Base-by-base conservation (phyloP, 441 rosid genomes). In the Erodium trifolium region DNA sequence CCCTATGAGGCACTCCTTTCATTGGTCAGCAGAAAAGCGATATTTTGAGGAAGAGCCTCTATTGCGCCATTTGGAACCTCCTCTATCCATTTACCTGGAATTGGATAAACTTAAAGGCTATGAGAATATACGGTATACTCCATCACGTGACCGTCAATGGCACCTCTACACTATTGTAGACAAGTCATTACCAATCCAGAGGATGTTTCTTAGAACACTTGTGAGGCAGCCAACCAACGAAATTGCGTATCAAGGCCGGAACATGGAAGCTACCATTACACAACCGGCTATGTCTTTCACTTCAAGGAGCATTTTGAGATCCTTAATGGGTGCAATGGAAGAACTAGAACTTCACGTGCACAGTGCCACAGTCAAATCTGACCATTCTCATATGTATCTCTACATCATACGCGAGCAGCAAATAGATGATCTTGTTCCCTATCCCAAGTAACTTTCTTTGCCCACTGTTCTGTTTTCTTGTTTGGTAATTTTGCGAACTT, bases 121-220 rank as follows among this genome's bases (percentile, higher is more conserved):
- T 67, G 77, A 84, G 47, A 84, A 89, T 68, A 86, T 88, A 72
- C 84, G 85, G 70, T 95, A 95, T 68, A 82, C 87, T 60, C 86
- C 89, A 34, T 96, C 98, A 11, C 81, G 94, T 68, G 96, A 91
- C 76, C 87, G 99, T 53, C 98, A 88, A 65, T 96, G 99, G 99
- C 98, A 91, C 83, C 68, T 96, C 72, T 96, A 96, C 76, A 86
- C 91, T 69, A 91, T 91, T 76, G 79, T 79, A 67, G 96, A 96
- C 80, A 96, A 93, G 81, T 90, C 90, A 70, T 71, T 83, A 67
- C 87, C 93, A 69, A 76, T 84, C 69, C 91, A 80, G 79, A 89
- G 99, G 82, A 96, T 91, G 99, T 96, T 96, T 74, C 91, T 96
- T 39, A 87, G 98, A 81, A 89, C 99, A 18, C 93, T 96, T 69